Evolutionary conservation across 352 stramenopile species (phyloP).

Genomic region (Phytopythium montanum): DNA sequence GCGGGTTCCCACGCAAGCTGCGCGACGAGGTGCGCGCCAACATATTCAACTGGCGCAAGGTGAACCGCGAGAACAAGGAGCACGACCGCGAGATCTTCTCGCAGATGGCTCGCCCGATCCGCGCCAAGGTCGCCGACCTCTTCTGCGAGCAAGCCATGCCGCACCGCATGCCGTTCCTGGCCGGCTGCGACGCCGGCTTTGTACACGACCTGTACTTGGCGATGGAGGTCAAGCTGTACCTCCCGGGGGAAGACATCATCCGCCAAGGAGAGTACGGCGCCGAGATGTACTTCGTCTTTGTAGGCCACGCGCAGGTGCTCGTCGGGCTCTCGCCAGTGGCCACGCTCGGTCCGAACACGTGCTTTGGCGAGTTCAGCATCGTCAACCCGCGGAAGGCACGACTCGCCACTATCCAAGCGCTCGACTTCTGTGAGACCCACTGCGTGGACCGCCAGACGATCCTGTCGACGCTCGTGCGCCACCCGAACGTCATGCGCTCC

Average conservation of each 20-base stretch:
- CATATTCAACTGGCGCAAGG: slow-evolving; percentile 77
- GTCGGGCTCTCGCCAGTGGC: slow-evolving; percentile 60
- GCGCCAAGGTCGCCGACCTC: slow-evolving; percentile 56
- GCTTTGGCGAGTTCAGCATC: slow-evolving; percentile 82
- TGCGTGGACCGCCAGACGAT: slow-evolving; percentile 50
- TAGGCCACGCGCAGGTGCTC: slow-evolving; percentile 69
- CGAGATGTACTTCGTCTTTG: slow-evolving; percentile 85
- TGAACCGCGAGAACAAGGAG: slow-evolving; percentile 63
- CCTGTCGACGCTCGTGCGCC: slow-evolving; percentile 37
- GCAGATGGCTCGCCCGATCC: slow-evolving; percentile 72
- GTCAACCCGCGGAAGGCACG: slow-evolving; percentile 63
- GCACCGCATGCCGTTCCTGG: slow-evolving; percentile 60
- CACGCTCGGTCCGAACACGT: slow-evolving; percentile 61
- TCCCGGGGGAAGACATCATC: slow-evolving; percentile 77
- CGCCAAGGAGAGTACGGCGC: slow-evolving; percentile 72
- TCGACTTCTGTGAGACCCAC: slow-evolving; percentile 81
- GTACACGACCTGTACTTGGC: slow-evolving; percentile 75
- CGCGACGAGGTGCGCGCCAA: slow-evolving; percentile 77
- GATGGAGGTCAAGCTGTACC: slow-evolving; percentile 72
- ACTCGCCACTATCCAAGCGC: slow-evolving; percentile 67
- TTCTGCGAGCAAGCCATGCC: slow-evolving; percentile 81
- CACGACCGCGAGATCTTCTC: slow-evolving; percentile 61
- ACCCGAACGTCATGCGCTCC: slow-evolving; percentile 61
- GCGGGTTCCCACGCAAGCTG: slow-evolving; percentile 51
- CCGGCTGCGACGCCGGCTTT: slow-evolving; percentile 69